Evolutionary conservation across 2,329 filamentous ascomycete species (phyloP).

Genomic region (Sarocladium brachiariae): DNA sequence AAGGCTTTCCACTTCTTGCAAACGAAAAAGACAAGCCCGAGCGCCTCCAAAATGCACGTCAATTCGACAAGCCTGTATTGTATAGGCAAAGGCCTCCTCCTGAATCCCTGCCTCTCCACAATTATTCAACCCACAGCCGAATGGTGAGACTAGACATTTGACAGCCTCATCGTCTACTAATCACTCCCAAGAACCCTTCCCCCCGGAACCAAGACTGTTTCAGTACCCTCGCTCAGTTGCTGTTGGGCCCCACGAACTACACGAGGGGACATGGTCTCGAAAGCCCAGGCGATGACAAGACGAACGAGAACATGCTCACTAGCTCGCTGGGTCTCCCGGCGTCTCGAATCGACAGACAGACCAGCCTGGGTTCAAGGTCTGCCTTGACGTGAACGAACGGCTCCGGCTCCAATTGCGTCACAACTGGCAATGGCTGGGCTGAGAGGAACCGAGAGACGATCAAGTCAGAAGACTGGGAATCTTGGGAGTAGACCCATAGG

Average conservation of each 20-base stretch:
- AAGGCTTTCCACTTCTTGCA: too few relatives aligned
- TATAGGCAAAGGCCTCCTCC: not conserved
- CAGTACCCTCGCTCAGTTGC: not conserved
- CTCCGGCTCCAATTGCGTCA: slow-evolving; percentile 6
- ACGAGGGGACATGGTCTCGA: slow-evolving; percentile 6
- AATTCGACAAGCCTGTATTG: not conserved
- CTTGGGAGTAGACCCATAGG: not conserved
- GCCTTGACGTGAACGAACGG: not conserved
- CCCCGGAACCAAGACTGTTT: not conserved
- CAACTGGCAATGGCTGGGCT: not conserved
- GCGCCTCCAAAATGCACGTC: not conserved
- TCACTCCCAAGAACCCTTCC: too few relatives aligned
- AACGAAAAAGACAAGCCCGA: not conserved
- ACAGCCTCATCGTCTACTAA: too few relatives aligned
- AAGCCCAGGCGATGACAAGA: not conserved
- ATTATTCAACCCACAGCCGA: too few relatives aligned
- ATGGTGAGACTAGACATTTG: too few relatives aligned
- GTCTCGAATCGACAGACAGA: not conserved
- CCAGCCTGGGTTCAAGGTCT: not conserved
- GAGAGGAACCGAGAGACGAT: not conserved
- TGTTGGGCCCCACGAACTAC: not conserved
- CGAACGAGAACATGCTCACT: not conserved
- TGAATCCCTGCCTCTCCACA: not conserved
- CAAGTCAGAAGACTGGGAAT: not conserved
- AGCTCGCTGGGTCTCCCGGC: not conserved